Percentiles rank a stretch among this genome's conserved stretches.
Evolutionary conservation across 2,329 filamentous ascomycete species (phyloP).

Genomic region (Penicillium concentricum): DNA sequence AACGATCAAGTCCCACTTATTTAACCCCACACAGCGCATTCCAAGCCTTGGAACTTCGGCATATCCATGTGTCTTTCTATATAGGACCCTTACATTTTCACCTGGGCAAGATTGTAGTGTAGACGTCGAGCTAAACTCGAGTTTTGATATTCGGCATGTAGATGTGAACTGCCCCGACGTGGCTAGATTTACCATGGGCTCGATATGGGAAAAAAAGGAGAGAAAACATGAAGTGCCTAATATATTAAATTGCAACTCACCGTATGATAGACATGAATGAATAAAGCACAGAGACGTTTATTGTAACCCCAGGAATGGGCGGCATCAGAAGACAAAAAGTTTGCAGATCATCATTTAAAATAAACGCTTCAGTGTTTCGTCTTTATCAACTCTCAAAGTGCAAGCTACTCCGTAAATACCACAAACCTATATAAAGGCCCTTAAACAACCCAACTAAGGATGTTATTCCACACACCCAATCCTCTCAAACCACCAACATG

Average conservation of each 20-base stretch:
- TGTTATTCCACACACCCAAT: not conserved
- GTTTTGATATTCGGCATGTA: not conserved
- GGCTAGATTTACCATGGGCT: no score
- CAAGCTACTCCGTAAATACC: not conserved
- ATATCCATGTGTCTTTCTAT: not conserved
- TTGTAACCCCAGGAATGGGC: not conserved
- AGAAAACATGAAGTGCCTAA: not conserved
- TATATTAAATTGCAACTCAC: not conserved
- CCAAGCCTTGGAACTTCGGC: not conserved
- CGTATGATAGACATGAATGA: not conserved
- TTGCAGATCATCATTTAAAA: not conserved
- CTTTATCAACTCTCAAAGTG: not conserved
- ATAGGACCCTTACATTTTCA: no score
- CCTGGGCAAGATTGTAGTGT: no score
- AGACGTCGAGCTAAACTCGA: no score
- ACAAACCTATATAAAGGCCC: not conserved
- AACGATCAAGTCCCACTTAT: not conserved
- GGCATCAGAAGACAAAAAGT: not conserved
- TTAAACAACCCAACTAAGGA: no score
- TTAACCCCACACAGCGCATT: not conserved
- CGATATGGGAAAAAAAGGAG: not conserved
- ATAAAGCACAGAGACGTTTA: no score
- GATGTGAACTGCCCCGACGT: not conserved
- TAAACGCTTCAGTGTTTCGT: not conserved
- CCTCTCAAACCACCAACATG: conserved; percentile 1